Evolutionary conservation across 371 early-diverging fungal genomes (phyloP).

Genomic region (Mucor racemosus): DNA sequence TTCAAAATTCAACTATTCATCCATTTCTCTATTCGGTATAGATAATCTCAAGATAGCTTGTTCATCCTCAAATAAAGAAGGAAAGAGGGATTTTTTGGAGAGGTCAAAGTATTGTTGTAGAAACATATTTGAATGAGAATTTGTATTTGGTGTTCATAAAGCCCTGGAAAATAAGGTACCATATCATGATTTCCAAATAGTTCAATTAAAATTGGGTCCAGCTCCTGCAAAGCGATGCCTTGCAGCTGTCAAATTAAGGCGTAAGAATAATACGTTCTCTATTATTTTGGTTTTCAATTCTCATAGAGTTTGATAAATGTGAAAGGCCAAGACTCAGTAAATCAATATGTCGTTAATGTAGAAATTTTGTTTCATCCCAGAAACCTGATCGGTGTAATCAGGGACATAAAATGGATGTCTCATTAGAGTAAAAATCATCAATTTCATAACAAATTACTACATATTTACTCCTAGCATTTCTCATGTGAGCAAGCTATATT

Average conservation of each 20-base stretch:
- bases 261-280: neutral
- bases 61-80: neutral
- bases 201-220: neutral
- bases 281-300: neutral
- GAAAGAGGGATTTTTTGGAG: neutral
- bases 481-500: too few relatives aligned
- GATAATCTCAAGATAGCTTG: neutral
- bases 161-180: neutral
- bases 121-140: neutral
- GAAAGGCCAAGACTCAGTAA: too few relatives aligned
- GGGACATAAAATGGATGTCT: too few relatives aligned
- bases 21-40: constrained; percentile 3
- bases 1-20: constrained; percentile 2
- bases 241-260: neutral
- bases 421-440: too few relatives aligned
- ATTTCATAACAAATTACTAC: too few relatives aligned
- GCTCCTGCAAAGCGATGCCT: neutral
- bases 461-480: too few relatives aligned
- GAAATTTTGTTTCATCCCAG: too few relatives aligned
- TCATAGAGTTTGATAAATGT: neutral
- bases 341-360: too few relatives aligned
- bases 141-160: neutral
- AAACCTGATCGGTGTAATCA: too few relatives aligned
- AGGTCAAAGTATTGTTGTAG: neutral
- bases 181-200: neutral